These are phyloP conservation scores for Cercophora samala DNA, from an alignment of 495 filamentous ascomycete species.

Conservation along the genomic window DNA sequence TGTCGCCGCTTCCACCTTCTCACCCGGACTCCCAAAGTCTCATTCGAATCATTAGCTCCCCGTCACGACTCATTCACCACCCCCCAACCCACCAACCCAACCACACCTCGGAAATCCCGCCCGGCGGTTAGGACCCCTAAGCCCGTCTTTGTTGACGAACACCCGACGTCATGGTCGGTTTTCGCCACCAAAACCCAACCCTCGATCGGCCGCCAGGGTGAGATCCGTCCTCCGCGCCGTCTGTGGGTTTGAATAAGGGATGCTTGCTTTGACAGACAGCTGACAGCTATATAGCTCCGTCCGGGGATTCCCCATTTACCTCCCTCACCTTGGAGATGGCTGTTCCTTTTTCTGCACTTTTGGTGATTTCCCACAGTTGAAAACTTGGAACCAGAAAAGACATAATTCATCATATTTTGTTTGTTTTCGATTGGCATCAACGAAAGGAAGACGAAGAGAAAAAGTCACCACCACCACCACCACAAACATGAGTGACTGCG, in stretches of 20 bases:
- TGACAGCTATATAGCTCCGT: not conserved
- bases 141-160: not conserved
- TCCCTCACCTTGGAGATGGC: no score
- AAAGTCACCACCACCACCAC: not conserved
- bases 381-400: no score
- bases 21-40: no score
- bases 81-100: not conserved
- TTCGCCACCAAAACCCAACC: not conserved
- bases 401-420: no score
- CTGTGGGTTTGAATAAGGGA: not conserved
- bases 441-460: not conserved
- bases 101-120: not conserved
- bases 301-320: not conserved
- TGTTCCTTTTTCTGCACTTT: no score
- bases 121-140: not conserved
- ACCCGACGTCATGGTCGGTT: not conserved
- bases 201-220: not conserved
- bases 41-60: not conserved
- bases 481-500: constrained; percentile 13
- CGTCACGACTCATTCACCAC: not conserved
- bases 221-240: not conserved
- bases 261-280: not conserved
- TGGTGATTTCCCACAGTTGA: no score
- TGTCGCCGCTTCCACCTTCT: not conserved
- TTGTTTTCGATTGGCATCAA: not conserved